Base-by-base conservation (phyloP, 23 red algal species). In the Gracilaria gracilis region DNA sequence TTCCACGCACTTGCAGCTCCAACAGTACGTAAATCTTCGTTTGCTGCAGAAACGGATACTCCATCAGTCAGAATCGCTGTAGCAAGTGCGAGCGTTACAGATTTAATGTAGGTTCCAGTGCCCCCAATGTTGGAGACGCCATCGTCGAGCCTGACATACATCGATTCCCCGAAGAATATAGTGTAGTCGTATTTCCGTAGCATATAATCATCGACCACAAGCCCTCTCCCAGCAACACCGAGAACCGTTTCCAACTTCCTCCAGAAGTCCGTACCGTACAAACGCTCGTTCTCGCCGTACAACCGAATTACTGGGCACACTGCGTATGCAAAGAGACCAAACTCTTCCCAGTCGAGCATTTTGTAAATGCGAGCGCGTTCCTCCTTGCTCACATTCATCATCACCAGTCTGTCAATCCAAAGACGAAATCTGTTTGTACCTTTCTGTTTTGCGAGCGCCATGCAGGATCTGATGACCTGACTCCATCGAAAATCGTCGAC, bases 401-500 rank as follows among this genome's bases (percentile, higher is more conserved):
- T 80, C 8, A 80, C 75, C 0, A 80, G 75, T 16, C 75, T 31
- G 75, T 80, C 75, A 19, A 80, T 47, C 75, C 75, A 80, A 31
- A 80, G 46, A 29, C 75, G 75, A 29, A 80, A 40, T 21, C 19
- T 46, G 46, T 38, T 80, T 50, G 46, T 80, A 0, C 75, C 75
- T 8, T 16, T 21, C 49, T 20, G 28, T n/a, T 29, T 48, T 8
- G 75, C 75, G 40, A 80, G 46, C 17, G 75, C 46, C 36, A 47
- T 53, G 47, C 75, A 80, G 14, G 75, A 80, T 17, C 75, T 37
- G 29, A 80, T 50, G 46, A 80, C 28, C 28, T 80, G 75, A 25
- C 75, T 80, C 75, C 75, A 80, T 37, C 75, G 75, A 53, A 80
- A 80, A 28, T 80, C 75, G 47, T 80, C 46, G 20, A 80, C 75